Base-by-base conservation (phyloP, 1,284 basidiomycete genomes). In the Fomitopsis pinicola region DNA sequence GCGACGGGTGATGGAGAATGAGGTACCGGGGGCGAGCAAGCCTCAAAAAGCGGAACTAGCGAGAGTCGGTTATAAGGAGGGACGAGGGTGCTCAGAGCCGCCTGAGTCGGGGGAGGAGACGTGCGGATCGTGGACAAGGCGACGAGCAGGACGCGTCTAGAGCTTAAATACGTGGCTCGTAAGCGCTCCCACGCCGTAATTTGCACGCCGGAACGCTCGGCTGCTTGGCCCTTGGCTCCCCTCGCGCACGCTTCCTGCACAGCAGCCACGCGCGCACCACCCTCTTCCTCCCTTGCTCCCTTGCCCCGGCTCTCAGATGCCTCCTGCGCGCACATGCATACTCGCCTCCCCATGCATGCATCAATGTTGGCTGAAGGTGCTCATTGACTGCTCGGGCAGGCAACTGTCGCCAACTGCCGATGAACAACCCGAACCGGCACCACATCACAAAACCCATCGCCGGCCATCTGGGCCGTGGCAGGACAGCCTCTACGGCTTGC, bases 1-100 rank as follows among this genome's bases (percentile, higher is more conserved):
- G 67, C 58, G 55, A 66, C 61, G 59, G 40, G 54, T 63, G 55
- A 64, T 44, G 55, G 54, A 38, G 57, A 62, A 63, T 65, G 63
- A 57, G 64, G 62, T 62, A 46, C 60, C 58, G 48, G 59, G 30
- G 65, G 60, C 58, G 63, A 55, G 57, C 36, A 59, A 57, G 56
- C 59, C 55, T 63, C 55, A 55, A 48, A 36, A 22, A 54, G 36
- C 50, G 42, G 59, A 60, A 62, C 53, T 61, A 67, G 63, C 58
- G 52, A 65, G 58, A 61, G 59, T 61, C 59, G 60, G 63, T 67
- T 69, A 69, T 66, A 64, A 59, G 58, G 57, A 61, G 62, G 59
- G 60, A 62, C 59, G 54, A 56, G 57, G 22, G 62, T 60, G 64
- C 65, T 60, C 59, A 64, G 61, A 19, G 46, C n/a, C 42, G 36